Conservation (phyloP, 768 basidiomycete species). For the Pleurotus giganteus region DNA sequence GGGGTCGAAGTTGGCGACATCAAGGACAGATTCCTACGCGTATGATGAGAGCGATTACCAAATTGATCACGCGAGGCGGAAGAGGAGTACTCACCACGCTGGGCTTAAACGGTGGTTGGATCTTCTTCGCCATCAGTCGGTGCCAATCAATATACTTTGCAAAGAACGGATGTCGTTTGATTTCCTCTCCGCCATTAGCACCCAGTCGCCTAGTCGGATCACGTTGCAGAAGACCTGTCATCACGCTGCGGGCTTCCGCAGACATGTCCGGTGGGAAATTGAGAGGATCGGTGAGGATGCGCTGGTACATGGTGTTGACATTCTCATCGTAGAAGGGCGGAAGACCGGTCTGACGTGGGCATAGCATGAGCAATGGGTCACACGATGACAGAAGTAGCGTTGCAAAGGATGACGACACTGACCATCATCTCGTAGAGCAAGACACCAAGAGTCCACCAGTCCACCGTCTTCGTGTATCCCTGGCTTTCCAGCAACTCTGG, state of each 20-base stretch:
- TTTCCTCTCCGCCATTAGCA: conserved; percentile 92
- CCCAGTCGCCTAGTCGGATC: conserved; percentile 87
- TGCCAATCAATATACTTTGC: conserved; percentile 92
- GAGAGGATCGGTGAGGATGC: conserved; percentile 91
- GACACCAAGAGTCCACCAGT: conserved; percentile 99
- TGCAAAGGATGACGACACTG: too few species aligned
- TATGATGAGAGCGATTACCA: conserved; percentile 10
- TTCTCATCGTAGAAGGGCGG: conserved; percentile 99
- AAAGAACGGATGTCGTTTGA: conserved; percentile 96
- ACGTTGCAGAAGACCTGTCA: conserved; percentile 84
- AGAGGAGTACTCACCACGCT: conserved; percentile 68
- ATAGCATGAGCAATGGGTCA: not conserved
- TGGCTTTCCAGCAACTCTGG: conserved; percentile 95
- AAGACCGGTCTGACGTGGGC: conserved; percentile 69
- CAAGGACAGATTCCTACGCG: conserved; percentile 80
- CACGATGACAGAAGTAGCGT: conserved; percentile 11
- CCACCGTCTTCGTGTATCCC: conserved; percentile 97
- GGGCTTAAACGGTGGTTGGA: conserved; percentile 97
- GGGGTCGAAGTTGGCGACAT: conserved; percentile 95
- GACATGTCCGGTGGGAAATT: conserved; percentile 89
- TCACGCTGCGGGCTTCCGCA: conserved; percentile 84
- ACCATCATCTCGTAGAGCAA: conserved; percentile 97
- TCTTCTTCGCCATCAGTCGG: conserved; percentile 86
- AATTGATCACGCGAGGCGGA: not conserved
- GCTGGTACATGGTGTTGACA: conserved; percentile 96